These are phyloP conservation scores for Trichomonas vaginalis DNA, from an alignment of 208 protist species.

Conservation along the genomic window DNA sequence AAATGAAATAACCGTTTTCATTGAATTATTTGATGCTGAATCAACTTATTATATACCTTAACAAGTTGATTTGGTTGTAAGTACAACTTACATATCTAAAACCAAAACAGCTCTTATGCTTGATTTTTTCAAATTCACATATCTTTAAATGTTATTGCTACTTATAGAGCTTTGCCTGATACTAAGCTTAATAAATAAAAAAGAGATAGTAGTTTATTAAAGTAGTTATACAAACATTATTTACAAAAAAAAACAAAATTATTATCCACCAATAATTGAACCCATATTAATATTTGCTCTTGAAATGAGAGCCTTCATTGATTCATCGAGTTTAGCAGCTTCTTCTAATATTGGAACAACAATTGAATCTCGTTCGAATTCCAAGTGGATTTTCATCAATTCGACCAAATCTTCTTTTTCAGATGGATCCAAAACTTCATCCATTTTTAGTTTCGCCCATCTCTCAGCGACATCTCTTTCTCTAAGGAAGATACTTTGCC, in stretches of 20 bases:
- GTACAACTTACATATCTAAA: too few species aligned
- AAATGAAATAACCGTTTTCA: too few species aligned
- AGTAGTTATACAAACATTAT: too few species aligned
- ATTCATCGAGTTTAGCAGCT: background rate
- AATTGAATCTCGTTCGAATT: background rate
- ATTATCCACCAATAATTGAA: background rate
- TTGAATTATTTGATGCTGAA: too few species aligned
- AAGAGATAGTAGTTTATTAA: too few species aligned
- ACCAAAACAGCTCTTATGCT: too few species aligned
- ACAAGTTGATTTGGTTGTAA: too few species aligned
- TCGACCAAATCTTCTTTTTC: background rate
- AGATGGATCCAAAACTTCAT: background rate
- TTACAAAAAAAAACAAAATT: background rate
- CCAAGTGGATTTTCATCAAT: background rate
- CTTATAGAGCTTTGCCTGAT: too few species aligned
- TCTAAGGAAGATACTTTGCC: background rate
- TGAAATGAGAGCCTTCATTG: background rate
- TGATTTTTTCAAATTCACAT: too few species aligned
- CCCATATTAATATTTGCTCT: background rate
- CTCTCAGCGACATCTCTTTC: background rate
- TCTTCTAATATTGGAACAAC: background rate
- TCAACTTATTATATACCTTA: too few species aligned
- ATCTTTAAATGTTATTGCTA: too few species aligned
- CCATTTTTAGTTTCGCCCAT: background rate
- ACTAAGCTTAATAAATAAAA: too few species aligned